Evolutionary conservation across 805 yeast species (phyloP), one percentile per base, ranked within the genome.

Genomic region (Sugiyamaella marilandica): DNA sequence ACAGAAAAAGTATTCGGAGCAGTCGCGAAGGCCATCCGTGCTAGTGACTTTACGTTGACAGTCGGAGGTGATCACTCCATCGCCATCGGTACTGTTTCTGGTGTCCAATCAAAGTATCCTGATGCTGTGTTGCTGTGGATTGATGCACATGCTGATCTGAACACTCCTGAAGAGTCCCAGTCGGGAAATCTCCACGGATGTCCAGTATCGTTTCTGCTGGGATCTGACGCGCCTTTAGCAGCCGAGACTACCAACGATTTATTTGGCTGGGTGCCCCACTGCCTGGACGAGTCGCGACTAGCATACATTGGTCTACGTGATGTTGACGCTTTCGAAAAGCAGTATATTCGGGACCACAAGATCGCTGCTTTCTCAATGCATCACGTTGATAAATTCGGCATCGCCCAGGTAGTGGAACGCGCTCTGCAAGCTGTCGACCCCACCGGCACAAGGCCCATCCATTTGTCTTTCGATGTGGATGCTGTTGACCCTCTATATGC

Each of bases 131-230:
- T 92, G 37, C 67, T 92, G 57, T 92, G 99, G 99, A 85, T 92
- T 62, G 99, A 92, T 71, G 99, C 99, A 0, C 99, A 92, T 69
- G 97, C 98, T 16, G 99, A 92, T 69, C 85, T 94, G 67, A 94
- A 94, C 74, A 85, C 97, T 1, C 87, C 96, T 10, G 74, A 76
- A 34, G 81, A 89, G 8, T 83, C 97, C 1, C 85, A 79, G 29
- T 82, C 92, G 7, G 98, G 98, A 41, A 94, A 92, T 69, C 75
- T 92, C 62, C 99, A 92, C 69, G 99, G 99, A 5, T 91, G 97
- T 68, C 99, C 99, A 1, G 89, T 92, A 34, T 81, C 96, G 2
- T 94, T 94, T 66, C 74, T 92, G 52, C 75, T 90, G 80, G 97
- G 97, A 1, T 73, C 91, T 50, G 72, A 66, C 49, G 59, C 51